These are phyloP conservation scores for Macroventuria anomochaeta DNA, from an alignment of 2,329 filamentous ascomycete genomes.

Conservation along the genomic window DNA sequence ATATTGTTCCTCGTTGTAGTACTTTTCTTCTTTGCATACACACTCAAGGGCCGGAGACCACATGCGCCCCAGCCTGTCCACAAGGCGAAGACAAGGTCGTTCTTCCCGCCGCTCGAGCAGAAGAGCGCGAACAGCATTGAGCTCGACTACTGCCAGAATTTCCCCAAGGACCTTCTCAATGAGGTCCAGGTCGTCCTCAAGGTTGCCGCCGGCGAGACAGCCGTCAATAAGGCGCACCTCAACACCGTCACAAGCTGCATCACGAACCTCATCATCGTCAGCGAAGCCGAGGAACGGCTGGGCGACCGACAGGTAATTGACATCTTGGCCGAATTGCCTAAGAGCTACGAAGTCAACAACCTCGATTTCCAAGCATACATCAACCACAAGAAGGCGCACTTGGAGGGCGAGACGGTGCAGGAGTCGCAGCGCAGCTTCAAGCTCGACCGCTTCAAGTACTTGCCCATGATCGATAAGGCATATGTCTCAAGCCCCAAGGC, in stretches of 20 bases:
- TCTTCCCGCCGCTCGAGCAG: conserved; percentile 45
- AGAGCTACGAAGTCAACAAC: conserved; percentile 51
- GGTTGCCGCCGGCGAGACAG: conserved; percentile 55
- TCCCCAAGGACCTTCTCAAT: conserved; percentile 50
- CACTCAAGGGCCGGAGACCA: conserved; percentile 34
- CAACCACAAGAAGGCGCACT: conserved; percentile 50
- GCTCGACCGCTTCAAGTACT: conserved; percentile 66
- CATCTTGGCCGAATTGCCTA: conserved; percentile 57
- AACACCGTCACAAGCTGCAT: conserved; percentile 62
- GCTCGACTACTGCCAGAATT: conserved; percentile 50
- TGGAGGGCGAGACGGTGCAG: conserved; percentile 50
- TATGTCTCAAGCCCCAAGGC: conserved; percentile 46
- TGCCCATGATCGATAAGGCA: conserved; percentile 62
- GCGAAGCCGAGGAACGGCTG: conserved; percentile 63
- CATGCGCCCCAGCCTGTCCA: conserved; percentile 28
- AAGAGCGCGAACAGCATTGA: conserved; percentile 38
- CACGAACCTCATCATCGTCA: conserved; percentile 63
- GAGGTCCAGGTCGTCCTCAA: conserved; percentile 58
- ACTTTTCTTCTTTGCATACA: conserved; percentile 41
- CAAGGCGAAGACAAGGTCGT: conserved; percentile 43
- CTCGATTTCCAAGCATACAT: conserved; percentile 61
- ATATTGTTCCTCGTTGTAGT: conserved; percentile 43
- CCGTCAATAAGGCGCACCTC: conserved; percentile 56
- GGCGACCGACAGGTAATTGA: conserved; percentile 58
- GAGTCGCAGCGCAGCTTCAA: conserved; percentile 61